Evolutionary conservation across 2,329 filamentous ascomycete genomes (phyloP).

Genomic region (Aspergillus sp.): DNA sequence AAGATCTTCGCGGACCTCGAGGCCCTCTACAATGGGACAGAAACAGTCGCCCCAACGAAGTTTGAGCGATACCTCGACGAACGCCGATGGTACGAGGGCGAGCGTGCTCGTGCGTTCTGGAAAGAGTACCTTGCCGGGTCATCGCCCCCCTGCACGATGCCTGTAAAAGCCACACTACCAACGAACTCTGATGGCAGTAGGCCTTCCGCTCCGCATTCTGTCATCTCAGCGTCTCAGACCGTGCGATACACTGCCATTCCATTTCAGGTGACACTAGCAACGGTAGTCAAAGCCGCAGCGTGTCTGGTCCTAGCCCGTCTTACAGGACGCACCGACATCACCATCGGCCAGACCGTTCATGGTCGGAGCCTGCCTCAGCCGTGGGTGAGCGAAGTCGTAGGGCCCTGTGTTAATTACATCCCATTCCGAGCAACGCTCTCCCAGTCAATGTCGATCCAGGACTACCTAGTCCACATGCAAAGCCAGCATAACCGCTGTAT

Average conservation of each 20-base stretch:
- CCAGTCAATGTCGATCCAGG: neutral
- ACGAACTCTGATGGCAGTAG: neutral
- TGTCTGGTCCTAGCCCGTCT: constrained; percentile 55
- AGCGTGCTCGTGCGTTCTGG: no score
- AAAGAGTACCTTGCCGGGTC: no score
- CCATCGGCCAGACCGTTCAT: constrained; percentile 56
- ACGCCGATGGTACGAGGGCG: neutral
- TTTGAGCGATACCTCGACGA: neutral
- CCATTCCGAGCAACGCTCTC: neutral
- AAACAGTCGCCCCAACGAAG: neutral
- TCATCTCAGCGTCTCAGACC: neutral
- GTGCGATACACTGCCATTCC: neutral
- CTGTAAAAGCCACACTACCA: no score
- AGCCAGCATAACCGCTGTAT: neutral
- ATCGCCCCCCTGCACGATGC: no score
- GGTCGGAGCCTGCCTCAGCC: constrained; percentile 47
- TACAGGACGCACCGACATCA: constrained; percentile 50
- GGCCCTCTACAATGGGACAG: neutral
- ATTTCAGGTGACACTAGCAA: constrained; percentile 22
- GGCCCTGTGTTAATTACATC: constrained; percentile 16
- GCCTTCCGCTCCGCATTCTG: neutral
- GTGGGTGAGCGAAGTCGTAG: constrained; percentile 22
- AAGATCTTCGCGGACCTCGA: constrained; percentile 11
- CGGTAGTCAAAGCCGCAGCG: constrained; percentile 60
- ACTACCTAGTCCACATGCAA: neutral